Evolutionary conservation across 2,329 filamentous ascomycete genomes (phyloP).

Genomic region (Trichophyton simii): DNA sequence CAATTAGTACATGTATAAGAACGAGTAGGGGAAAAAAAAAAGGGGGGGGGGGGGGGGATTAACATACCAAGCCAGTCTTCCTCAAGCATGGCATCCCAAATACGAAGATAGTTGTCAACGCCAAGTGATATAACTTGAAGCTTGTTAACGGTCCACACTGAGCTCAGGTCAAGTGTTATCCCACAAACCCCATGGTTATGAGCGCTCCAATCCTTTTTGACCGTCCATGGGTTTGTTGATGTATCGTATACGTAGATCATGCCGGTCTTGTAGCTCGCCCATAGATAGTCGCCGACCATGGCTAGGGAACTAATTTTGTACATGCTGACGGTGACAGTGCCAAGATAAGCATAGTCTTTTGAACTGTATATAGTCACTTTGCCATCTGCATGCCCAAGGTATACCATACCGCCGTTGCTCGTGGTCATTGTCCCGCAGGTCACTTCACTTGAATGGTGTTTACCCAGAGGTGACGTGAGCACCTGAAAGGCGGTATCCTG

Average conservation of each 20-base stretch:
- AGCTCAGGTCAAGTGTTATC: slow-evolving; percentile 65
- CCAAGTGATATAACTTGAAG: slow-evolving; percentile 78
- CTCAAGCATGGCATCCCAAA: slow-evolving; percentile 87
- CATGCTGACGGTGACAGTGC: slow-evolving; percentile 70
- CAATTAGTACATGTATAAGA: slow-evolving; percentile 9
- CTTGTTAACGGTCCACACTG: slow-evolving; percentile 72
- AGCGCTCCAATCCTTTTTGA: slow-evolving; percentile 90
- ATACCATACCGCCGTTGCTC: slow-evolving; percentile 64
- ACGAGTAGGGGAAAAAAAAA: too few relatives aligned
- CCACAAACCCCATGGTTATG: slow-evolving; percentile 72
- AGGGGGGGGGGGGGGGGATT: too few relatives aligned
- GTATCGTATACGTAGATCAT: slow-evolving; percentile 91
- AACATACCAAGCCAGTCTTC: slow-evolving; percentile 73
- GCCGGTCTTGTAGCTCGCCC: slow-evolving; percentile 90
- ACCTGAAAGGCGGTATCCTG: slow-evolving; percentile 65
- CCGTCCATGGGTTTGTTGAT: slow-evolving; percentile 65
- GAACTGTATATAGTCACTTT: slow-evolving; percentile 89
- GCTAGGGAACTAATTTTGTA: slow-evolving; percentile 89
- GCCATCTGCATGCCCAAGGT: slow-evolving; percentile 84
- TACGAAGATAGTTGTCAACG: slow-evolving; percentile 67
- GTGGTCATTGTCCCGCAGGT: slow-evolving; percentile 68
- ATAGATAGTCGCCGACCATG: slow-evolving; percentile 69
- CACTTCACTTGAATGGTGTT: slow-evolving; percentile 69
- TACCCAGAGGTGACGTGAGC: slow-evolving; percentile 54
- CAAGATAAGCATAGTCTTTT: slow-evolving; percentile 62